These are phyloP conservation scores for Parastagonospora avenae DNA, from an alignment of 2,329 filamentous ascomycete genomes.

Conservation along the genomic window DNA sequence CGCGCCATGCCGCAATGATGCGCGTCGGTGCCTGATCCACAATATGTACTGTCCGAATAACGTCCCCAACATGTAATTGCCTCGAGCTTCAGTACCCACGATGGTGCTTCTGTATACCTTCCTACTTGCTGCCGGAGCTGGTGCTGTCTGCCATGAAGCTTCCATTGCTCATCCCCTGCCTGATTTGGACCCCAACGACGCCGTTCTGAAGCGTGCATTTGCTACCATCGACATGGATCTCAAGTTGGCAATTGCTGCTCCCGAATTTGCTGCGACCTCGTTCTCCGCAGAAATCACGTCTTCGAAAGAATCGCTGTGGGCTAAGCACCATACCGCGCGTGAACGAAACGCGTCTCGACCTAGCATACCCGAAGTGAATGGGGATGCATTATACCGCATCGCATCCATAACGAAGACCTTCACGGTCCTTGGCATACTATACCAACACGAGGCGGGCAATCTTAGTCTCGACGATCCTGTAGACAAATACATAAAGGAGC, in stretches of 20 bases:
- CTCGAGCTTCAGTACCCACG: conserved; percentile 7
- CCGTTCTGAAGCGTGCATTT: conserved; percentile 38
- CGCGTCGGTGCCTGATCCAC: too few relatives aligned
- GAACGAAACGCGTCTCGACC: conserved; percentile 44
- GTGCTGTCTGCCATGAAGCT: conserved; percentile 44
- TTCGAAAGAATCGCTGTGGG: conserved; percentile 45
- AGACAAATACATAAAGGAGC: conserved; percentile 39
- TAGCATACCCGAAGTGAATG: conserved; percentile 43
- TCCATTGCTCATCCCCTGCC: conserved; percentile 48
- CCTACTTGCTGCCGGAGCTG: conserved; percentile 12
- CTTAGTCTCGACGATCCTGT: conserved; percentile 43
- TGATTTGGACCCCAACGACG: conserved; percentile 31
- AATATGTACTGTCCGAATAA: too few relatives aligned
- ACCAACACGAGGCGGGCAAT: conserved; percentile 41
- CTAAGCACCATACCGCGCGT: conserved; percentile 46
- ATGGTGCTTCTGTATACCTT: conserved; percentile 17
- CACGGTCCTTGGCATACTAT: conserved; percentile 39
- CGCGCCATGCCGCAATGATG: not conserved
- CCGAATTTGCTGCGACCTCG: conserved; percentile 42
- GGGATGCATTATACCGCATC: conserved; percentile 49
- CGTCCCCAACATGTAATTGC: conserved; percentile 6
- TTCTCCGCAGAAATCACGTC: conserved; percentile 51
- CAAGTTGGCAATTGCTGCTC: conserved; percentile 25
- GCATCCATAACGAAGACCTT: conserved; percentile 46
- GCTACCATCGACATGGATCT: conserved; percentile 33